Percentiles rank a stretch among this genome's conserved stretches.
phyloP scores from a whole-genome alignment of 805 yeast species.

The Metschnikowia kofuensis region DNA sequence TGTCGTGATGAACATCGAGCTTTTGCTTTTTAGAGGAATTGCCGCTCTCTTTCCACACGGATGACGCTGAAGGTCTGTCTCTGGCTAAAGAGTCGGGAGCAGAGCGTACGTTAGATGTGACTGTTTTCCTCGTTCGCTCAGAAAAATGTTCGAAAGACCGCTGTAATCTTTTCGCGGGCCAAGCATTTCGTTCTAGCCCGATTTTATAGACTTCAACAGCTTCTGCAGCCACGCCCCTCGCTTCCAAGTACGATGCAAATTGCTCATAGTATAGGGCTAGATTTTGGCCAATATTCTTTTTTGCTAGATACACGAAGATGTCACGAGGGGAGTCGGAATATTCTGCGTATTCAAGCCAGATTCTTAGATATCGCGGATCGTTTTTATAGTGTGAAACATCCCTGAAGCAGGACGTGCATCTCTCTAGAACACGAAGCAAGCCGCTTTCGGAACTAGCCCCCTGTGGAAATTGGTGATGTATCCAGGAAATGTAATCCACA shows the following conservation, averaged over 20 bases:
- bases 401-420: slow-evolving; percentile 67
- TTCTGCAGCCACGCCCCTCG: slow-evolving; percentile 42
- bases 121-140: slow-evolving; percentile 8
- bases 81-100: slow-evolving; percentile 4
- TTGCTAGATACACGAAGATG: slow-evolving; percentile 65
- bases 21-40: slow-evolving; percentile 24
- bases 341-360: slow-evolving; percentile 79
- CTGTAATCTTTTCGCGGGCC: slow-evolving; percentile 49
- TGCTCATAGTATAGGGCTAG: slow-evolving; percentile 76
- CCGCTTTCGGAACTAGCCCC: slow-evolving; percentile 65
- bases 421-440: slow-evolving; percentile 59
- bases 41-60: slow-evolving; percentile 9
- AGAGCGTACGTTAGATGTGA: not conserved
- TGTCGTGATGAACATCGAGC: slow-evolving; percentile 35
- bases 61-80: slow-evolving; percentile 19
- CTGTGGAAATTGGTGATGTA: slow-evolving; percentile 57
- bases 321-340: slow-evolving; percentile 69
- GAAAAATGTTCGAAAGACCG: slow-evolving; percentile 43
- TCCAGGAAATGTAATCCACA: slow-evolving; percentile 76
- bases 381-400: slow-evolving; percentile 68
- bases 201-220: slow-evolving; percentile 58
- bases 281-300: slow-evolving; percentile 65
- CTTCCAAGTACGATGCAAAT: slow-evolving; percentile 64
- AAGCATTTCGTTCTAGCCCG: slow-evolving; percentile 60
- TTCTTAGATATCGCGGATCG: slow-evolving; percentile 73